These are phyloP conservation scores for Cercospora berteroae DNA, from an alignment of 2,329 filamentous ascomycete genomes.

Conservation along the genomic window DNA sequence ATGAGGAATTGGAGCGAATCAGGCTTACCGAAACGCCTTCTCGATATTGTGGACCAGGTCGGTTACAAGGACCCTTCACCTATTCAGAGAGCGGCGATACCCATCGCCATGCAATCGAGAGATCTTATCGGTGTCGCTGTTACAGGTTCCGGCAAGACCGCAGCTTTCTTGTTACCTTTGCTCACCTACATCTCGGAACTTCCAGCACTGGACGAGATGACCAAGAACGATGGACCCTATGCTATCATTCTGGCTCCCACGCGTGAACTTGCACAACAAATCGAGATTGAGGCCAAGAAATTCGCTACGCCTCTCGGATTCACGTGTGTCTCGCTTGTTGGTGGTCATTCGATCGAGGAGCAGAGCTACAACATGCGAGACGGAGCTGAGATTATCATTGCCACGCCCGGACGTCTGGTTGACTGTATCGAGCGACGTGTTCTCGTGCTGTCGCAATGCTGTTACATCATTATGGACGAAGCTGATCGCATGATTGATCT, in stretches of 20 bases:
- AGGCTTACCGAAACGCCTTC: slow-evolving; percentile 68
- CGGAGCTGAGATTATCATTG: slow-evolving; percentile 95
- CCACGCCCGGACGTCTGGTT: slow-evolving; percentile 93
- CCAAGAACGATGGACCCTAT: slow-evolving; percentile 93
- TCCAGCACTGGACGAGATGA: slow-evolving; percentile 76
- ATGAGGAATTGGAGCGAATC: slow-evolving; percentile 96
- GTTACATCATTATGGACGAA: slow-evolving; percentile 99
- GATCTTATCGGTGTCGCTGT: slow-evolving; percentile 98
- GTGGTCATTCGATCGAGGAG: slow-evolving; percentile 91
- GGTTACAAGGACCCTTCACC: slow-evolving; percentile 90
- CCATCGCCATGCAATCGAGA: slow-evolving; percentile 85
- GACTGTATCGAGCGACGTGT: slow-evolving; percentile 94
- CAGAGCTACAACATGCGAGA: slow-evolving; percentile 87
- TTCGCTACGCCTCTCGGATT: slow-evolving; percentile 90
- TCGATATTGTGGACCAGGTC: slow-evolving; percentile 78
- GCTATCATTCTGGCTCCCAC: slow-evolving; percentile 96
- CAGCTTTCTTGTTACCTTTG: slow-evolving; percentile 86
- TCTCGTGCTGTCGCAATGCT: slow-evolving; percentile 90
- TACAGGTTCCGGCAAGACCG: slow-evolving; percentile 97
- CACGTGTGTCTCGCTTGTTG: slow-evolving; percentile 94
- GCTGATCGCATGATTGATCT: slow-evolving; percentile 99
- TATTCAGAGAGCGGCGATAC: slow-evolving; percentile 91
- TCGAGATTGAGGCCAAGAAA: slow-evolving; percentile 88
- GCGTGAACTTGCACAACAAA: slow-evolving; percentile 95
- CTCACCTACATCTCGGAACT: slow-evolving; percentile 93